Base-by-base conservation (phyloP, 2,329 filamentous ascomycete genomes). In the Lachnellula willkommii region DNA sequence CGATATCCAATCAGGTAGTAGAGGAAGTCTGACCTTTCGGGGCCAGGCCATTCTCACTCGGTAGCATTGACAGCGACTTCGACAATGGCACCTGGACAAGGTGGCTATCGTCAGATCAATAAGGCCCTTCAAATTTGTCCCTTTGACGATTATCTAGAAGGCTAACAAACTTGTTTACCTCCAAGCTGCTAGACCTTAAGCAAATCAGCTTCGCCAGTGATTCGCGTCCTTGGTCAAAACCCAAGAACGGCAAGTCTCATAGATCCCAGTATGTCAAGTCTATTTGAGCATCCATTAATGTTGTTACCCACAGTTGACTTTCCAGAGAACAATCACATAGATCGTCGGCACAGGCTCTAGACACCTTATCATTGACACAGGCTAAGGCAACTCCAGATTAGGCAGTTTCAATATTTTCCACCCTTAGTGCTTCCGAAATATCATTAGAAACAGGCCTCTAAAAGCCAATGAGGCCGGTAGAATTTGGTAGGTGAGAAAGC, bases 181-280 rank as follows among this genome's bases (percentile, higher is more conserved):
- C 20, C 20, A 40, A 40, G 2, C 36, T 96, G 20, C 83, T 85
- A 4, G 82, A 86, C 58, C 81, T 94, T 50, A 84, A 91, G 72
- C 83, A 87, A 56, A 77, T 96, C 53, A 92, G 87, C 66, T 82
- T 20, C 88, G n/a, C 76, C 81, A n/a, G 87, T 90, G 49, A 85
- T 95, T 59, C 82, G 93, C 55, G 88, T 96, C 58, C 77, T 96
- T 17, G 93, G 87, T 51, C 89, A 87, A 9, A 97, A 97, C 70
- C 91, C 92, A 14, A 83, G 88, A 68, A 95, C 94, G 76, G 83
- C 83, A 64, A 65, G 70, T 46, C 45, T 28, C 24, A 26, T 4
- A 26, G 24, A 26, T 6, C 6, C 6, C 6, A 26, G 36, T 8
- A 37, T 37, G 4, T 4, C 36, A 37, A 4, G 36, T 37, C 36